Base-by-base conservation (phyloP, 2,329 filamentous ascomycete genomes). In the Cordyceps pruinosa region DNA sequence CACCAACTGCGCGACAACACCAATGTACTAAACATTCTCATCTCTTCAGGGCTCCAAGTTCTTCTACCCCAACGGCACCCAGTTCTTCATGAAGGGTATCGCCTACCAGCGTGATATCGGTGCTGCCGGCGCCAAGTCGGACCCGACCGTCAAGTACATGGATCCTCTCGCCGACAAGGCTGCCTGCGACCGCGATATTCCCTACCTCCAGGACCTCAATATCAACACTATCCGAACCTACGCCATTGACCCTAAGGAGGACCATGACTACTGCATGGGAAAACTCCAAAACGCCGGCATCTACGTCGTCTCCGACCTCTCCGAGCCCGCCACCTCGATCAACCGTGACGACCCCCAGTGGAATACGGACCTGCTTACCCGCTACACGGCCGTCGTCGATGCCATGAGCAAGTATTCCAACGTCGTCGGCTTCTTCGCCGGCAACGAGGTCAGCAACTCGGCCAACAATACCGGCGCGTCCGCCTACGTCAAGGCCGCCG, bases 191-290 rank as follows among this genome's bases (percentile, higher is more conserved):
- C 89, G 93, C 66, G 94, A 99, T 70, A 83, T 99, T 49, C 90
- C 90, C 47, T 83, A 89, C 66, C 80, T 99, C 64, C 71, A 82
- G 70, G 77, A 90, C 72, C 82, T 97, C 60, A 80, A 85, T 62
- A 96, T 91, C 74, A 99, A 99, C 77, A 85, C 86, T 66, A 93
- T 99, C 73, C 93, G 94, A 73, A 92, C 94, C 57, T 99, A 99
- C 73, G 91, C 93, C 66, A 84, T 97, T 67, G 83, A 97, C 76
- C 89, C 93, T 25, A 83, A 79, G 17, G 72, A 79, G 64, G 80
- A 95, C 75, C 94, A 99, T 77, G 78, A 81, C 55, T 80, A 79
- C 52, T 97, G 94, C 78, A 97, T 99, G 92, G 77, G 81, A 64
- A 72, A 90, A 63, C 83, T 99, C 50, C 81, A 88, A 58, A 84